Evolutionary conservation across 257 asterid genomes (phyloP).

Genomic region (Nemophila menziesii): DNA sequence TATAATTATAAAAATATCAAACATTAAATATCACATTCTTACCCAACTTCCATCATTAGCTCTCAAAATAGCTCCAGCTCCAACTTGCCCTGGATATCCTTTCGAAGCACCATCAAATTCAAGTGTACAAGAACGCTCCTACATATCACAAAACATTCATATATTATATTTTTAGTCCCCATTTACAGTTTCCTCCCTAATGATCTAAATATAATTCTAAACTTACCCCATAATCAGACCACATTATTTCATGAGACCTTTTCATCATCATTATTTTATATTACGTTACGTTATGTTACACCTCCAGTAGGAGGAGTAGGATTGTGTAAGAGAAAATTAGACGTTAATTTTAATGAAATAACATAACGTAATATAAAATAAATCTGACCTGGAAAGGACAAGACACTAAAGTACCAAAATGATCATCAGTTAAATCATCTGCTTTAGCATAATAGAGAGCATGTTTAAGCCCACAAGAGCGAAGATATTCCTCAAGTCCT

Average conservation of each 20-base stretch:
- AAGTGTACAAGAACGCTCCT: slow-evolving; percentile 69
- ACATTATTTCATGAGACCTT: slow-evolving; percentile 54
- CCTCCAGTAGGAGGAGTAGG: slow-evolving; percentile 60
- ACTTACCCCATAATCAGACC: slow-evolving; percentile 65
- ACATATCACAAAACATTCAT: slow-evolving; percentile 11
- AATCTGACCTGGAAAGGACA: slow-evolving; percentile 66
- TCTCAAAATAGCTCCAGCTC: slow-evolving; percentile 86
- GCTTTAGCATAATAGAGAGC: slow-evolving; percentile 81
- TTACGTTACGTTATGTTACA: slow-evolving; percentile 45
- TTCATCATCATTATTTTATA: slow-evolving; percentile 42
- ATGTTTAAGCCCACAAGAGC: slow-evolving; percentile 73
- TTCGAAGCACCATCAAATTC: slow-evolving; percentile 96
- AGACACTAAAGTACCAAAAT: slow-evolving; percentile 63
- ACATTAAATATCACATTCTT: slow-evolving; percentile 11
- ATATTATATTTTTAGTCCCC: not conserved
- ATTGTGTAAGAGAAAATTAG: slow-evolving; percentile 29
- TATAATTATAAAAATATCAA: no score
- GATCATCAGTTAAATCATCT: slow-evolving; percentile 58
- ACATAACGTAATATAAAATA: slow-evolving; percentile 8
- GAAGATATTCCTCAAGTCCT: slow-evolving; percentile 78
- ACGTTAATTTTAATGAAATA: slow-evolving; percentile 10
- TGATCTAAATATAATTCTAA: slow-evolving; percentile 1
- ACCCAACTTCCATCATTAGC: slow-evolving; percentile 90
- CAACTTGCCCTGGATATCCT: slow-evolving; percentile 97
- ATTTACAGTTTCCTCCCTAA: not conserved